phyloP scores from a whole-genome alignment of 2,329 filamentous ascomycete species.

The Phialocephala subalpina region DNA sequence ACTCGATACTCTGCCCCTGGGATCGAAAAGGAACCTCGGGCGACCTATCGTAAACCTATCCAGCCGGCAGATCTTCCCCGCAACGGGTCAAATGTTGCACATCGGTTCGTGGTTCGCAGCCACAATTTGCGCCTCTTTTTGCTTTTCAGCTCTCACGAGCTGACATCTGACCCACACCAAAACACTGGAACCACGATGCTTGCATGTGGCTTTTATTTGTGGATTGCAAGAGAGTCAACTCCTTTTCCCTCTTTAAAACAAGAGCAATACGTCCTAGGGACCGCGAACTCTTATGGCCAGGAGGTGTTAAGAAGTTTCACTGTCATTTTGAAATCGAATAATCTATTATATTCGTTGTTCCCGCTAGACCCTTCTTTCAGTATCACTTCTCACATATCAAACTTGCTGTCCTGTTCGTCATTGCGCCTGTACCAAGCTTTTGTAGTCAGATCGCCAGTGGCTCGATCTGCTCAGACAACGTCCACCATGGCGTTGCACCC shows the following conservation, averaged over 20 bases:
- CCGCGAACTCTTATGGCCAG: not conserved
- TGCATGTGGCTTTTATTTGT: constrained; percentile 2
- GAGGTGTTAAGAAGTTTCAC: constrained; percentile 2
- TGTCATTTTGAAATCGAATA: not conserved
- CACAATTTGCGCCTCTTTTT: constrained; percentile 15
- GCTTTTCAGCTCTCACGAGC: constrained; percentile 10
- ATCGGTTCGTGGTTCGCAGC: constrained; percentile 9
- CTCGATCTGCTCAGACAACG: constrained; percentile 25
- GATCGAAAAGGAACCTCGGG: not conserved
- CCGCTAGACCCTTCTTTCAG: not conserved
- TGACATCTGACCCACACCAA: constrained; percentile 16
- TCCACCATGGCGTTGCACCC: constrained; percentile 14
- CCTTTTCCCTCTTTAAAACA: not conserved
- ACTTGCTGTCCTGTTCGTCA: not conserved
- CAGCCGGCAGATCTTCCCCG: constrained; percentile 6
- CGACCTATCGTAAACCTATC: constrained; percentile 10
- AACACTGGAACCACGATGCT: constrained; percentile 1
- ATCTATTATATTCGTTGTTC: not conserved
- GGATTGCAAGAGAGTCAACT: not conserved
- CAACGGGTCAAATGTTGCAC: not conserved
- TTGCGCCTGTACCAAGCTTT: constrained; percentile 5
- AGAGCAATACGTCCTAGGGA: not conserved
- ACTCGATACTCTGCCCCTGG: constrained; percentile 6
- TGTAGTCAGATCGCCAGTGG: constrained; percentile 11
- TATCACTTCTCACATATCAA: constrained; percentile 11